Base-by-base conservation (phyloP, 2,329 filamentous ascomycete genomes). In the Phialophora verrucosa region DNA sequence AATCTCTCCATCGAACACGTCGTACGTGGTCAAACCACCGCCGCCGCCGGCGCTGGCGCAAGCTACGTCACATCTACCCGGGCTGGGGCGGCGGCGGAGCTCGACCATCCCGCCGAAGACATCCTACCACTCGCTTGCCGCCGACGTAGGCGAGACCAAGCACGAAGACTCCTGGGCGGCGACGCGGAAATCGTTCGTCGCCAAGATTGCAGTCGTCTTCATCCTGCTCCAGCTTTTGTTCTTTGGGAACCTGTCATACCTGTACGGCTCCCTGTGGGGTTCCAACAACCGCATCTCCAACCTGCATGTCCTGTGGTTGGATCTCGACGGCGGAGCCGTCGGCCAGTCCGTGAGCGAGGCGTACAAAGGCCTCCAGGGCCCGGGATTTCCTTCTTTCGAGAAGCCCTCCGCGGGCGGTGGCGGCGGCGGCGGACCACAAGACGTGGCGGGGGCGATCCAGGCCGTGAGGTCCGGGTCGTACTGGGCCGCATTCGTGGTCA, bases 221-320 rank as follows among this genome's bases (percentile, higher is more conserved):
- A 10, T 55, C 14, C 20, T 54, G 49, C 50, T 62, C 20, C 59
- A 62, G 27, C 32, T 62, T 20, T 35, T 62, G 20, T 62, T 62
- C 59, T 23, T 62, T 17, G 59, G 49, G n/a, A 62, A 62, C 50
- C 10, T 62, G 50, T 62, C 59, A 11, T 62, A 78, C 55, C 62
- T 79, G 1, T 80, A 78, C 32, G 79, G 78, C 7, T 74, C 77
- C 5, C 65, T 80, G 5, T 80, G 74, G 67, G 74, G 78, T 27
- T 73, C 77, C 55, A 68, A 32, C 1, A 59, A 62, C 0, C 75
- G 77, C 57, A 70, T 72, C 3, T 76, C 80, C 64, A 76, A 77
- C 51, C 66, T 80, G 25, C 74, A 75, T 20, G 63, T 80, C 14
- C 63, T 75, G 8, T 77, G 77, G 32, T 76, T 80, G 50, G 78